Evolutionary conservation across 2,329 filamentous ascomycete species (phyloP), one percentile per base, ranked within the genome.

Genomic region (Fusarium sarcochroum): DNA sequence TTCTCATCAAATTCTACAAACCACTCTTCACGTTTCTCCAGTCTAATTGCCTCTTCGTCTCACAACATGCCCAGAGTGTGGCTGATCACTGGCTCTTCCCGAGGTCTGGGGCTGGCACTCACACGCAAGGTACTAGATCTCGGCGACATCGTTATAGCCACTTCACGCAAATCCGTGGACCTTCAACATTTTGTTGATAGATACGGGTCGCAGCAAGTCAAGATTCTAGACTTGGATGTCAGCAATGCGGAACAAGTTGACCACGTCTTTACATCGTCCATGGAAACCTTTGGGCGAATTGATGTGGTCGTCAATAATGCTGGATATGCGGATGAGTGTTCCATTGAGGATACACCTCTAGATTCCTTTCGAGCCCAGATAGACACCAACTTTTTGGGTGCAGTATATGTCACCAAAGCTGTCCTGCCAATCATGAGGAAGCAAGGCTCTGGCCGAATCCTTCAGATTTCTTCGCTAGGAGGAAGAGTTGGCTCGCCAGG

Each of bases 251-350:
- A 83, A 3, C 82, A 84, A 2, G 82, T 87, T 54, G 74, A 82
- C 44, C 76, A 77, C 23, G 76, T 80, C 20, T 34, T 73, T 13
- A 48, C 73, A 5, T 75, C 78, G 2, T 73, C 82, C 0, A 44
- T 76, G 3, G 74, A 81, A 8, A 82, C 82, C 46, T 89, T 87
- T 73, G 81, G 83, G 25, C 82, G 84, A 14, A 76, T 90, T 47
- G 86, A 90, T 72, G 83, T 89, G 3, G 83, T 89, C 9, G 81
- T 87, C 58, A 89, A 89, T 78, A 89, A 89, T 53, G 87, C 87
- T 7, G 88, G 87, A 5, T 89, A 87, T 63, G 84, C 84, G n/a
- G 77, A 86, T 3, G 72, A 76, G 5, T 85, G 83, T 18, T 81
- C 83, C 4, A 83, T 88, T 49, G 87, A 90, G 69, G 82, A 83